These are phyloP conservation scores for Medicago ruthenica DNA, from an alignment of 306 rosid species.

Conservation along the genomic window DNA sequence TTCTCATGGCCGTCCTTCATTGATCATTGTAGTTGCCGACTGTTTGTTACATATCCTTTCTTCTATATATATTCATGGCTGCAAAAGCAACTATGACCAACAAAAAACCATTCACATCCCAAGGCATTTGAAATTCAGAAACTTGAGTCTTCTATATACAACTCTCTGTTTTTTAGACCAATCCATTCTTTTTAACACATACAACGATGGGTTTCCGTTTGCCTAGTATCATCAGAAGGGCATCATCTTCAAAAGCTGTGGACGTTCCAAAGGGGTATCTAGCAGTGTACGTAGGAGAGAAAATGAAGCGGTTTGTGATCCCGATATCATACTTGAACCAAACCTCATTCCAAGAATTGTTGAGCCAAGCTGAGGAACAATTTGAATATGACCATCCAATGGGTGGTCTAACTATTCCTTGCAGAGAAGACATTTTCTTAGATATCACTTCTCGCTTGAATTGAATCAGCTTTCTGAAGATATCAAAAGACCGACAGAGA, in stretches of 20 bases:
- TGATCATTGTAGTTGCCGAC: neutral
- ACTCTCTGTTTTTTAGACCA: too few species aligned
- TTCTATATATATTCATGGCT: neutral
- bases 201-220: neutral
- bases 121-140: neutral
- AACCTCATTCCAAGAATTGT: neutral
- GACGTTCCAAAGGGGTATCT: neutral
- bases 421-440: neutral
- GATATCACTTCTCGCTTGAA: neutral
- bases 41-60: neutral
- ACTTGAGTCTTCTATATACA: neutral
- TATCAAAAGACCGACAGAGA: neutral
- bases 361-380: neutral
- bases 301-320: neutral
- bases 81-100: neutral
- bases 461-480: neutral
- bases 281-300: neutral
- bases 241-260: neutral
- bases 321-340: neutral
- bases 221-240: neutral
- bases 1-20: neutral
- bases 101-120: neutral
- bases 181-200: neutral
- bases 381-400: neutral
- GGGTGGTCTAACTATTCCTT: neutral